Conservation (phyloP, 1,284 basidiomycete genomes). For the Xanthoconium separans region DNA sequence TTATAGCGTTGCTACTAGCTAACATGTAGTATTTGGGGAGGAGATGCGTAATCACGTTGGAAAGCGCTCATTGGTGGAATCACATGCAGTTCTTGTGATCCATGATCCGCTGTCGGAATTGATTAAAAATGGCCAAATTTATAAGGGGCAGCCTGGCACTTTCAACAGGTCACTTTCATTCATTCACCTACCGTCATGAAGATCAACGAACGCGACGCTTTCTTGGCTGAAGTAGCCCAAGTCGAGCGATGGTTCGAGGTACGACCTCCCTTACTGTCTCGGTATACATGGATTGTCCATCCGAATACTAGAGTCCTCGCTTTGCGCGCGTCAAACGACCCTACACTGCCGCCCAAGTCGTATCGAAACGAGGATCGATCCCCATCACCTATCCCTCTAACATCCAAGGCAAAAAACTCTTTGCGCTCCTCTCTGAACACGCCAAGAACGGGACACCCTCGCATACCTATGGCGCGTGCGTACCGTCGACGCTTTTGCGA, state of each 20-base stretch:
- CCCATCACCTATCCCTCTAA: constrained; percentile 87
- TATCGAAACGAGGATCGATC: constrained; percentile 91
- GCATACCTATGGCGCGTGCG: constrained; percentile 97
- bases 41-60: constrained; percentile 27
- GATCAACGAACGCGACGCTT: constrained; percentile 58
- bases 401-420: constrained; percentile 87
- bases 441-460: constrained; percentile 74
- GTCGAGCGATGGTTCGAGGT: constrained; percentile 96
- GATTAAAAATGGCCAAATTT: too few species aligned
- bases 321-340: constrained; percentile 85
- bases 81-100: constrained; percentile 21
- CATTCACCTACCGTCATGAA: constrained; percentile 46
- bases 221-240: constrained; percentile 79
- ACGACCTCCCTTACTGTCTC: constrained; percentile 24
- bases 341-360: constrained; percentile 92
- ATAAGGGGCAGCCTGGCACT: too few species aligned
- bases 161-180: too few species aligned
- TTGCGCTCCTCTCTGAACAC: constrained; percentile 65
- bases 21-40: constrained; percentile 14
- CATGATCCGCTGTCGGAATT: too few species aligned
- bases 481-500: not conserved
- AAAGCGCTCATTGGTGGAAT: constrained; percentile 16
- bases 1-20: not conserved
- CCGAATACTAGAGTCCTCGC: constrained; percentile 65
- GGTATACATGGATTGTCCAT: not conserved